These are phyloP conservation scores for Phyllosticta citriasiana DNA, from an alignment of 2,329 filamentous ascomycete species.

Conservation along the genomic window DNA sequence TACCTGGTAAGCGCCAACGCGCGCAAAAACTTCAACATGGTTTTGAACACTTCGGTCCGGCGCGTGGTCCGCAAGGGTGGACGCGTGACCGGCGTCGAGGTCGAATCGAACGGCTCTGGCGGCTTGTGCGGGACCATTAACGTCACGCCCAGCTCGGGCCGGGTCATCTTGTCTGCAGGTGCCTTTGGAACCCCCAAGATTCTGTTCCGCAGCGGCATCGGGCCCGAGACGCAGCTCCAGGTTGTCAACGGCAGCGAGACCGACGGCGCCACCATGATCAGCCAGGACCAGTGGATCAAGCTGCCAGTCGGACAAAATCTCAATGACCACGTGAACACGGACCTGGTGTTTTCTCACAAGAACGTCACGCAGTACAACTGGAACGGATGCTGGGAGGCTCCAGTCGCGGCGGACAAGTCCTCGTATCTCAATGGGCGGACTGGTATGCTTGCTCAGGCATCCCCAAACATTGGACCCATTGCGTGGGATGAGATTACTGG, in stretches of 20 bases:
- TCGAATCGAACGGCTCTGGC: constrained; percentile 49
- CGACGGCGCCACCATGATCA: constrained; percentile 35
- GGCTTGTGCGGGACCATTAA: constrained; percentile 52
- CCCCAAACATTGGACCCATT: constrained; percentile 55
- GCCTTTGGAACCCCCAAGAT: constrained; percentile 62
- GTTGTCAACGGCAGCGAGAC: constrained; percentile 33
- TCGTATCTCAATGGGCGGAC: constrained; percentile 38
- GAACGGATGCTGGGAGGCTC: constrained; percentile 47
- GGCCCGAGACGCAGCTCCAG: constrained; percentile 42
- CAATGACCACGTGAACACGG: constrained; percentile 48
- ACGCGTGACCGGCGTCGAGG: constrained; percentile 56
- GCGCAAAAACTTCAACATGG: constrained; percentile 56
- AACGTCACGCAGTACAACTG: constrained; percentile 55
- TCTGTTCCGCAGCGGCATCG: constrained; percentile 60
- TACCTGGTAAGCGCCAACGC: constrained; percentile 55
- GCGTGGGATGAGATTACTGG: constrained; percentile 50
- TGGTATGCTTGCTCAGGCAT: constrained; percentile 54
- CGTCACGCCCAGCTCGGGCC: constrained; percentile 48
- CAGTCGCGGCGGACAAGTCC: constrained; percentile 30
- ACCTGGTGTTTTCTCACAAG: constrained; percentile 42
- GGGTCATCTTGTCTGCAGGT: constrained; percentile 59
- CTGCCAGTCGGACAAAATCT: constrained; percentile 43
- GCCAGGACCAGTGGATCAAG: constrained; percentile 38
- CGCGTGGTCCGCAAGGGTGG: constrained; percentile 55
- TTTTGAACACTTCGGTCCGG: constrained; percentile 56